Evolutionary conservation across 345 rosid genomes (phyloP), one percentile per base, ranked within the genome.

Genomic region (Gossypium stocksii): DNA sequence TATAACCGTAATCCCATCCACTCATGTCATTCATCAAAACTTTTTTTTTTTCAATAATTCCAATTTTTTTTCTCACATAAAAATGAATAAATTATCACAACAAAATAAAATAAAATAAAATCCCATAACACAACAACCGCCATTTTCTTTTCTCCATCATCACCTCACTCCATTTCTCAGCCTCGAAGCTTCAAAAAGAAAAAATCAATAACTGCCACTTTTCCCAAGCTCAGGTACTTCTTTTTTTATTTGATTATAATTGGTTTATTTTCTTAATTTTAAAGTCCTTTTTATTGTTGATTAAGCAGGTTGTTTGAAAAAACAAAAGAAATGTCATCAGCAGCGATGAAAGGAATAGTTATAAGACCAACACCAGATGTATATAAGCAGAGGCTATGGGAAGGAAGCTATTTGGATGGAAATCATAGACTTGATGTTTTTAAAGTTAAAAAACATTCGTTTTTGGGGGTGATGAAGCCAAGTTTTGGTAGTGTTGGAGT

Each of bases 261-360:
- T 64, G 69, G 19, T 64, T 43, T 14, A 1, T 17, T 41, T 64
- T 41, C 46, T 38, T 57, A 57, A 57, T 57, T 57, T 22, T 57
- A 5, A 13, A 17, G 23, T 20, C 7, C 13, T 29, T 17, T 54
- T 56, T 8, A 16, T 41, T 57, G n/a, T 27, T 41, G 13, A 16
- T 16, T 45, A 15, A 64, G 51, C 38, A 66, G 56, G 12, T 8
- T 66, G 12, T 9, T 38, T 49, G 23, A 19, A 57, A 57, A 57
- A 2, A 22, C 25, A 11, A n/a, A 49, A 43, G 58, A 76, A 57
- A 84, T 75, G 83, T 67, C 80, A 4, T 83, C 82, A 10, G n/a
- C 82, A 10, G n/a, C 82, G 7, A 76, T 82, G 78, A 80, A 83
- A 82, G 84, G 83, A 19, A 66, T 82, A 77, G 63, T 85, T 2